phyloP scores from a whole-genome alignment of 2,329 filamentous ascomycete species.

The Ophiosphaerella korrae region DNA sequence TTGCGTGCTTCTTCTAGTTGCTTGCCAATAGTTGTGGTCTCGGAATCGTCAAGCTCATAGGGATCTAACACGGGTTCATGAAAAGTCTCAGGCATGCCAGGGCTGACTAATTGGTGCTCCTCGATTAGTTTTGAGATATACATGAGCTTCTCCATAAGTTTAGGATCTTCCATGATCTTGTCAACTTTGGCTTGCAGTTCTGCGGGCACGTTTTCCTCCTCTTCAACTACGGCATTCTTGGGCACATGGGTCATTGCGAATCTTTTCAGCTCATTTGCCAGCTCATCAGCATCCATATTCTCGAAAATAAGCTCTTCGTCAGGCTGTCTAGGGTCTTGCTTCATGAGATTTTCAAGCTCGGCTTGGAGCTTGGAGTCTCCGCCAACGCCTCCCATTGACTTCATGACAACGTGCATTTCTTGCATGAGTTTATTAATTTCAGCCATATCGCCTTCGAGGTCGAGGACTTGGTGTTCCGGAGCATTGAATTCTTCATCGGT shows the following conservation, averaged over 20 bases:
- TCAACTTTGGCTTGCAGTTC: conserved; percentile 42
- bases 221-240: conserved; percentile 6
- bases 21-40: conserved; percentile 28
- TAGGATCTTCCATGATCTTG: conserved; percentile 41
- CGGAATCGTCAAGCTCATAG: conserved; percentile 25
- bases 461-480: conserved; percentile 1
- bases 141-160: conserved; percentile 39
- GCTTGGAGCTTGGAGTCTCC: conserved; percentile 22
- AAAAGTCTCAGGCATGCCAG: conserved; percentile 20
- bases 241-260: conserved; percentile 16
- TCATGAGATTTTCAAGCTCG: conserved; percentile 27
- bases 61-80: conserved; percentile 38
- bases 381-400: conserved; percentile 16
- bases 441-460: conserved; percentile 16
- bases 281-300: conserved; percentile 27
- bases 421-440: conserved; percentile 28
- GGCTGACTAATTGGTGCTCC: conserved; percentile 13
- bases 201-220: conserved; percentile 29
- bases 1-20: conserved; percentile 31
- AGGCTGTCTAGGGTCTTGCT: conserved; percentile 17
- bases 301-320: conserved; percentile 7
- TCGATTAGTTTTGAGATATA: conserved; percentile 35
- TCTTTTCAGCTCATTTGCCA: conserved; percentile 29
- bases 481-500: conserved; percentile 10
- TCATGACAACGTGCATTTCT: conserved; percentile 35